These are phyloP conservation scores for Nicotiana obtusifolia DNA, from an alignment of 257 asterid species.

Conservation along the genomic window DNA sequence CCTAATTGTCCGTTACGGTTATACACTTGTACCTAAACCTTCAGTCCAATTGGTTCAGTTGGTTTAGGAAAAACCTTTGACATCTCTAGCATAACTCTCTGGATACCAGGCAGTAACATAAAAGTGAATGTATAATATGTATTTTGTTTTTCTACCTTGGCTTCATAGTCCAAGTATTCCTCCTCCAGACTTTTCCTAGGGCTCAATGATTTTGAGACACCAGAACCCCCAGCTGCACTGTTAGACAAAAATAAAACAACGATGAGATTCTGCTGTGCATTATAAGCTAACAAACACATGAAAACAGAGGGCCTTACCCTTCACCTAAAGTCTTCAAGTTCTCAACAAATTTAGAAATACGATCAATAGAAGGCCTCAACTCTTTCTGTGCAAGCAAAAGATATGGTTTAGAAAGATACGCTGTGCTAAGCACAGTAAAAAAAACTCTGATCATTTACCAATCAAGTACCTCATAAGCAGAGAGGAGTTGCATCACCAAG, in stretches of 20 bases:
- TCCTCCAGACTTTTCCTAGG: conserved; percentile 86
- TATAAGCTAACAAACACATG: neutral
- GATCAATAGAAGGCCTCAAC: conserved; percentile 68
- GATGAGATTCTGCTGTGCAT: neutral
- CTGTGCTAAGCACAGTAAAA: neutral
- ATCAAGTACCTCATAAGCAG: conserved; percentile 70
- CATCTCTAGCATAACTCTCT: neutral
- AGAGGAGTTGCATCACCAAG: conserved; percentile 62
- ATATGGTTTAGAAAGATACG: neutral
- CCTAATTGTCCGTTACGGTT: neutral
- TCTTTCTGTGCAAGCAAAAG: conserved; percentile 51
- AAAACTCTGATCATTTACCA: conserved; percentile 9
- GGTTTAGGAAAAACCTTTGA: neutral
- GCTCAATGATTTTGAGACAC: conserved; percentile 40
- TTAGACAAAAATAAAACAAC: conserved; percentile 11
- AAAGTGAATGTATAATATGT: neutral
- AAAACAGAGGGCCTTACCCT: conserved; percentile 41
- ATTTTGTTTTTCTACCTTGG: conserved; percentile 50
- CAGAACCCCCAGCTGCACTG: conserved; percentile 48
- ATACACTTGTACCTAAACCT: neutral
- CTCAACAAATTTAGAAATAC: conserved; percentile 74
- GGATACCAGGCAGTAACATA: neutral
- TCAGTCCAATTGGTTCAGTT: neutral
- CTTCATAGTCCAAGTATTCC: conserved; percentile 82
- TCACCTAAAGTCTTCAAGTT: conserved; percentile 66